Base-by-base conservation (phyloP, 371 early-diverging fungal genomes). In the Nematocida major region DNA sequence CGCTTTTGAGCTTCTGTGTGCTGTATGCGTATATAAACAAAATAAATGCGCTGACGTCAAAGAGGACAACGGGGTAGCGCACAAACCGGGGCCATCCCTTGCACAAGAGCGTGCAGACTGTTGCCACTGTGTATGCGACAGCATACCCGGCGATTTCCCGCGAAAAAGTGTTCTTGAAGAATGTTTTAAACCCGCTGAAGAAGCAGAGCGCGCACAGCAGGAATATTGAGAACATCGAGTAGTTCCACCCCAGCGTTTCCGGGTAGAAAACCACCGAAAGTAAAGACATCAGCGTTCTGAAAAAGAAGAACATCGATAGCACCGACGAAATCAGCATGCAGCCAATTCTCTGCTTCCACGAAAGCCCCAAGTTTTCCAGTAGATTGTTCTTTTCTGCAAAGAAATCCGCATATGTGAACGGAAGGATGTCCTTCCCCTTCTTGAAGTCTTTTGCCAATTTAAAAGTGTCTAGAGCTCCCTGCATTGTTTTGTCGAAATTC, bases 391-490 rank as follows among this genome's bases (percentile, higher is more conserved):
- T 73, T 65, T 73, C 76, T 63, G 76, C 61, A 48, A 63, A 73
- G 76, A 73, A 73, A 49, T 73, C 76, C 42, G 76, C 4, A 53
- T 73, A 73, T 1, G 76, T 73, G 48, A 63, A 62, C 18, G 76
- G 76, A 7, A 73, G 32, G 13, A 57, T 0, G 3, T 73, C 76
- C 38, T 2, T 48, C 5, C 43, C 45, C 15, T 65, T 73, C 40
- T 49, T 73, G 24, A 59, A 63, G 1, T 50, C 63, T 73, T 73
- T 73, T 26, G 47, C 63, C 32, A 62, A 5, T 34, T 73, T 73
- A 11, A 73, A 26, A 26, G 63, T 63, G 47, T 73, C 65, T 13
- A 73, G 0, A 39, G 76, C 76, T 69, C 70, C 70, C 30, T 73
- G 76, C 54, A 73, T 59, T 73, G 76, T 47, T 24, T 62, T 73